A percentile compares a stretch with the other conserved stretches of the same genome.
phyloP scores from a whole-genome alignment of 1,284 basidiomycete species.

The Pseudozyma thailandica region DNA sequence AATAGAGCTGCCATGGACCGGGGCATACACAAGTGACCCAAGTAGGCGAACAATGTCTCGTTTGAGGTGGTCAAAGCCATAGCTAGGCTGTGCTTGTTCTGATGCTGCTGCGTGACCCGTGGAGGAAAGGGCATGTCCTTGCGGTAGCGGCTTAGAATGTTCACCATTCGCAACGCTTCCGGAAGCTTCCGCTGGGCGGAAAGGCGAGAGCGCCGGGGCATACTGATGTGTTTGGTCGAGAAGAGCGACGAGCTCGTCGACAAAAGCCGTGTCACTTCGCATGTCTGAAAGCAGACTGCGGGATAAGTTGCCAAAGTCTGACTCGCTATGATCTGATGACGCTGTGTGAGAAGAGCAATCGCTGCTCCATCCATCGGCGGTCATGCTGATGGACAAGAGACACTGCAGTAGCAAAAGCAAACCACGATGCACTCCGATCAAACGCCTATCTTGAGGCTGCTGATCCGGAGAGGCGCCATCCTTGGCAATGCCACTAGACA shows the following conservation, averaged over 20 bases:
- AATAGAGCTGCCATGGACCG: neutral
- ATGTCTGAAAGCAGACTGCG: constrained; percentile 13
- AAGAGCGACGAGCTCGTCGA: constrained; percentile 35
- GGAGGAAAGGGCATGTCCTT: constrained; percentile 47
- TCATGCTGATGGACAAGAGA: constrained; percentile 41
- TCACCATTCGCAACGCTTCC: neutral
- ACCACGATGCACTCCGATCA: constrained; percentile 44
- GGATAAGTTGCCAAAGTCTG: constrained; percentile 8
- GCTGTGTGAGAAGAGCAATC: neutral
- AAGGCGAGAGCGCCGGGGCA: constrained; percentile 53
- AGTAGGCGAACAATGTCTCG: constrained; percentile 57
- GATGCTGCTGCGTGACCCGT: constrained; percentile 35
- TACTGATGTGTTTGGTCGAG: constrained; percentile 43
- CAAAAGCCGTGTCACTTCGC: constrained; percentile 11
- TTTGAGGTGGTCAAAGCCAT: constrained; percentile 55
- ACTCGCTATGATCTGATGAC: neutral
- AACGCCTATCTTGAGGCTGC: constrained; percentile 33
- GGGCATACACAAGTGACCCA: constrained; percentile 42
- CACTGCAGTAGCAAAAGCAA: constrained; percentile 44
- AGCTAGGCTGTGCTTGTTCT: constrained; percentile 13
- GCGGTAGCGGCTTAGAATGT: constrained; percentile 15
- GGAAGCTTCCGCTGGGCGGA: constrained; percentile 18
- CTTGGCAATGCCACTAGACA: constrained; percentile 32
- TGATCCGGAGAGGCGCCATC: constrained; percentile 16
- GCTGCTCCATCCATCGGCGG: constrained; percentile 37